These are phyloP conservation scores for Lentinula sp. DNA, from an alignment of 768 basidiomycete species.

Conservation along the genomic window DNA sequence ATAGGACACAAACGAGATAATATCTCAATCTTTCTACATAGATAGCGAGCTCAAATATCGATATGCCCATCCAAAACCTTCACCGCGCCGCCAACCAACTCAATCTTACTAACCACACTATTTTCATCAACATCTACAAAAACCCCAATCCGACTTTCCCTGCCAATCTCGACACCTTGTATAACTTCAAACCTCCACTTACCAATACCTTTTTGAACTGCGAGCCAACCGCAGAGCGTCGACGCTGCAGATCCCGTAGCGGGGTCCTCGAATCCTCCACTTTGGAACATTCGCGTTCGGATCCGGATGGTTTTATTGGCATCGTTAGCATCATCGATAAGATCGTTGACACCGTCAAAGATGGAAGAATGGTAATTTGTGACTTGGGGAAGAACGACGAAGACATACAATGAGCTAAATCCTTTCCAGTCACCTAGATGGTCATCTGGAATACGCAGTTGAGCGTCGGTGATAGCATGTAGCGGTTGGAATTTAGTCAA, in stretches of 20 bases:
- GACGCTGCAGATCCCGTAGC: constrained; percentile 42
- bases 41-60: not conserved
- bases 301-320: constrained; percentile 7
- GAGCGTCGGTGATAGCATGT: constrained; percentile 10
- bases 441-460: constrained; percentile 18
- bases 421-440: constrained; percentile 33
- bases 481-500: constrained; percentile 23
- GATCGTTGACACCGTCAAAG: not conserved
- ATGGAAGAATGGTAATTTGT: not conserved
- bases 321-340: not conserved
- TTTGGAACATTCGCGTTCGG: constrained; percentile 34
- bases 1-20: too few species aligned
- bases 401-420: constrained; percentile 30
- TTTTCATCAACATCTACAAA: constrained; percentile 25
- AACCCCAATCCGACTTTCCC: constrained; percentile 35
- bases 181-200: constrained; percentile 29
- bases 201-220: constrained; percentile 26
- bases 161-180: constrained; percentile 42
- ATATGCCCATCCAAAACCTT: constrained; percentile 30
- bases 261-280: constrained; percentile 32
- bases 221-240: constrained; percentile 35
- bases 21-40: too few species aligned
- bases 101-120: constrained; percentile 23
- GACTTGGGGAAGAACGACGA: constrained; percentile 25
- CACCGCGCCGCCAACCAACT: constrained; percentile 33